phyloP scores from a whole-genome alignment of 2,329 filamentous ascomycete genomes.

The Triangularia verruculosa region DNA sequence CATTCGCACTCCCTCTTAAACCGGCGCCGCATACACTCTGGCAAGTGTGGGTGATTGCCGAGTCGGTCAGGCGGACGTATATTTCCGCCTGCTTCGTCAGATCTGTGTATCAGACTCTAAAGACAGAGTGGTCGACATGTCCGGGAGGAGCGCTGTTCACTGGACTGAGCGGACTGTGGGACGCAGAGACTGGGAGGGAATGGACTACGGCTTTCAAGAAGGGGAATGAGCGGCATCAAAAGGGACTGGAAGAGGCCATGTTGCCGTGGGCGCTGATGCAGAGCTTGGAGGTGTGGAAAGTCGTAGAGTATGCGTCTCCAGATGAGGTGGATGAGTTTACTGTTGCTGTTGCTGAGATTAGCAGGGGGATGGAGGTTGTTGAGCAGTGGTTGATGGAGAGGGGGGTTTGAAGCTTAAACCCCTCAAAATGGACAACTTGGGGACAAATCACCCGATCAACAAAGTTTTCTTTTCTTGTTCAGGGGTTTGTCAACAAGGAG shows the following conservation, averaged over 20 bases:
- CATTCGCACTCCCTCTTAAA: background rate
- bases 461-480: background rate
- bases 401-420: background rate
- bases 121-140: slow-evolving; percentile 25
- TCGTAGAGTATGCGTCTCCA: slow-evolving; percentile 14
- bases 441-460: background rate
- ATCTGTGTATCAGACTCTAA: slow-evolving; percentile 26
- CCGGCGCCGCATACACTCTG: slow-evolving; percentile 11
- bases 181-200: slow-evolving; percentile 24
- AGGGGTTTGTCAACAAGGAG: background rate
- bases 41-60: slow-evolving; percentile 34
- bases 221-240: background rate
- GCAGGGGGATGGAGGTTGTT: slow-evolving; percentile 19
- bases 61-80: slow-evolving; percentile 34
- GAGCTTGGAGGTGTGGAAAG: slow-evolving; percentile 10
- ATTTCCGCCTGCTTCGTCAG: slow-evolving; percentile 23
- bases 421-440: background rate
- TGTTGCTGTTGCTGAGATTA: slow-evolving; percentile 16
- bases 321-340: slow-evolving; percentile 24
- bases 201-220: slow-evolving; percentile 23
- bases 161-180: slow-evolving; percentile 29
- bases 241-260: background rate
- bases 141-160: slow-evolving; percentile 29
- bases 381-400: slow-evolving; percentile 15
- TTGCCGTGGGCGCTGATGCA: slow-evolving; percentile 15